These are phyloP conservation scores for Marsdenia floribunda DNA, from an alignment of 257 asterid species.

Conservation along the genomic window DNA sequence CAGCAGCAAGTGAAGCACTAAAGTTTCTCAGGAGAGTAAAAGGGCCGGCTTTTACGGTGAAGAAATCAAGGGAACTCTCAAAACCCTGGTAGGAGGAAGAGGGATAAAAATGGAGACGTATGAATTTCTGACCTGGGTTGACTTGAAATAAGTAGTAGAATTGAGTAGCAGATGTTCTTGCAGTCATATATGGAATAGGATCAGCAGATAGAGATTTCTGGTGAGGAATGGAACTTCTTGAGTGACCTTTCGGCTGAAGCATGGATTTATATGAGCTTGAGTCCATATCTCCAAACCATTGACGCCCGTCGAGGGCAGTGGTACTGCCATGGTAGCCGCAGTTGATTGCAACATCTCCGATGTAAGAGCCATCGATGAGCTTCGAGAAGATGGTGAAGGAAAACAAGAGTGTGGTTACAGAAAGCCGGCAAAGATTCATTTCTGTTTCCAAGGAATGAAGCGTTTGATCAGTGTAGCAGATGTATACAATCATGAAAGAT, in stretches of 20 bases:
- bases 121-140: conserved; percentile 20
- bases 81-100: conserved; percentile 12
- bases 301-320: conserved; percentile 7
- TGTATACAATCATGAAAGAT: too few species aligned
- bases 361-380: too few species aligned
- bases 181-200: conserved; percentile 8
- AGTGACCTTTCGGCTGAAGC: neutral
- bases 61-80: conserved; percentile 13
- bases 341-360: conserved; percentile 5
- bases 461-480: too few species aligned
- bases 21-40: conserved; percentile 15
- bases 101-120: conserved; percentile 22
- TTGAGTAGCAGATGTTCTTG: conserved; percentile 8
- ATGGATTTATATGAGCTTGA: neutral
- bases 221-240: neutral
- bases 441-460: too few species aligned
- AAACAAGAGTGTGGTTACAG: too few species aligned
- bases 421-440: too few species aligned
- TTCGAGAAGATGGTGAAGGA: conserved; percentile 1
- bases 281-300: conserved; percentile 3
- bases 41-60: conserved; percentile 19
- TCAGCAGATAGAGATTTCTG: neutral
- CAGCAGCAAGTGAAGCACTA: conserved; percentile 15
- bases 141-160: conserved; percentile 18
- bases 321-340: too few species aligned